Percentiles rank a stretch among this genome's conserved stretches.
These are phyloP conservation scores for Metschnikowia anglica DNA, from an alignment of 805 yeast genomes.

Conservation along the genomic window DNA sequence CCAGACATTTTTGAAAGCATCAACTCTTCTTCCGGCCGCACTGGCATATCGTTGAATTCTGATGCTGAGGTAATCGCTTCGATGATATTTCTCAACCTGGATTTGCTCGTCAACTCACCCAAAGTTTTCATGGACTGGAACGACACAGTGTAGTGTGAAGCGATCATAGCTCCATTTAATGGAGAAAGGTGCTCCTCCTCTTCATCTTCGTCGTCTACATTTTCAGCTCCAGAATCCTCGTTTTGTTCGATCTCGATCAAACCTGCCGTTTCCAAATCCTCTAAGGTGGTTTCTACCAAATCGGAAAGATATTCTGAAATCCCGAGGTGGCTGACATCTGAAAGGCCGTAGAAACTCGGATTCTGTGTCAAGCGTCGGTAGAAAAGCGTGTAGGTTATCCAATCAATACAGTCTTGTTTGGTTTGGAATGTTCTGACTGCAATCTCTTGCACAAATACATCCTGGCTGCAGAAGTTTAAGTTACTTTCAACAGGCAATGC, in stretches of 20 bases:
- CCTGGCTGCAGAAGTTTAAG: slow-evolving; percentile 57
- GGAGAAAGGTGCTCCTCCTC: slow-evolving; percentile 50
- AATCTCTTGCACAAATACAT: slow-evolving; percentile 72
- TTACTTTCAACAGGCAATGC: slow-evolving; percentile 85
- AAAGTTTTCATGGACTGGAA: slow-evolving; percentile 67
- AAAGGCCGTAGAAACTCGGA: slow-evolving; percentile 86
- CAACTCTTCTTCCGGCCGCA: slow-evolving; percentile 59
- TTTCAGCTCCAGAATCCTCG: slow-evolving; percentile 27
- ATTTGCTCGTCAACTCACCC: slow-evolving; percentile 49
- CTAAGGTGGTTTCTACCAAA: slow-evolving; percentile 66
- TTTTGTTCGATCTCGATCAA: slow-evolving; percentile 57
- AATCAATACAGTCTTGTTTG: slow-evolving; percentile 86
- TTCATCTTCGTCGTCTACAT: slow-evolving; percentile 37
- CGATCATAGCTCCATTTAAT: slow-evolving; percentile 68
- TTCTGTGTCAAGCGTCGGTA: slow-evolving; percentile 77
- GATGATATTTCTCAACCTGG: slow-evolving; percentile 60
- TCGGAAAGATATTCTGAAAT: slow-evolving; percentile 83
- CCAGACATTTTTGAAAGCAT: slow-evolving; percentile 51
- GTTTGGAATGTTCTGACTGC: slow-evolving; percentile 58
- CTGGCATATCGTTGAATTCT: slow-evolving; percentile 67
- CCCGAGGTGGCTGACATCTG: slow-evolving; percentile 61
- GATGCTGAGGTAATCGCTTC: slow-evolving; percentile 65
- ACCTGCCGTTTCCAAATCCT: slow-evolving; percentile 59
- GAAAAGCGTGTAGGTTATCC: slow-evolving; percentile 82
- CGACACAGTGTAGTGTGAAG: slow-evolving; percentile 68